Evolutionary conservation across 257 asterid species (phyloP), one percentile per base, ranked within the genome.

Genomic region (Fraxinus pennsylvanica): DNA sequence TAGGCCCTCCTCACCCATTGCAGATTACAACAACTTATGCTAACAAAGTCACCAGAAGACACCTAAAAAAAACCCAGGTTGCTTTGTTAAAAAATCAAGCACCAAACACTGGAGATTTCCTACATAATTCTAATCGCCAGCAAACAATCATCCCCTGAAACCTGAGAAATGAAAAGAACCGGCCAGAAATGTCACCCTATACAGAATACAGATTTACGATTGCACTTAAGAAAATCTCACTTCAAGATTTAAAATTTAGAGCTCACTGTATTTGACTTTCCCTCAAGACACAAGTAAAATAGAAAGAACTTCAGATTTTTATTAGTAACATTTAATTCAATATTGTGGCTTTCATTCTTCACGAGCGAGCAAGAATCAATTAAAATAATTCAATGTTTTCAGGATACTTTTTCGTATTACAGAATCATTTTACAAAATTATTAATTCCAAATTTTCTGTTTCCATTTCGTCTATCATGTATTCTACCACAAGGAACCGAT

Each of bases 1-100:
- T 76, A 81, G 94, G 92, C 90, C 82, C 61, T 94, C 98, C 63
- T 92, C 97, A 61, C 94, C 97, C 99, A 94, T 94, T 76, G 82
- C 87, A 86, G 82, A 63, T 78, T 68, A 76, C 67, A 77, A 68
- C 36, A 75, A 83, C 68, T 59, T 70, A 50, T 39, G 76, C 15
- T 54, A 73, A 65, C 75, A 76, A 39, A 78, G 21, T 66, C 68
- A 63, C n/a, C 19, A 63, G 36, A 63, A 21, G 77, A 70, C 73
- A 19, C 43, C 29, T 68, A 61, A 12, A 38, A 25, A 74, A 68
- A 33, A 61, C 50, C 74, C 57, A 68, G 54, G 12, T 73, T 39
- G 13, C 45, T 39, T 39, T 9, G 45, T 73, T 63, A 77, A 68
- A 65, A 61, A 68, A 77, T 66, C 78, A 74, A 79, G 70, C 74